These are phyloP conservation scores for Fraxinus dipetala DNA, from an alignment of 305 asterid genomes.

Conservation along the genomic window DNA sequence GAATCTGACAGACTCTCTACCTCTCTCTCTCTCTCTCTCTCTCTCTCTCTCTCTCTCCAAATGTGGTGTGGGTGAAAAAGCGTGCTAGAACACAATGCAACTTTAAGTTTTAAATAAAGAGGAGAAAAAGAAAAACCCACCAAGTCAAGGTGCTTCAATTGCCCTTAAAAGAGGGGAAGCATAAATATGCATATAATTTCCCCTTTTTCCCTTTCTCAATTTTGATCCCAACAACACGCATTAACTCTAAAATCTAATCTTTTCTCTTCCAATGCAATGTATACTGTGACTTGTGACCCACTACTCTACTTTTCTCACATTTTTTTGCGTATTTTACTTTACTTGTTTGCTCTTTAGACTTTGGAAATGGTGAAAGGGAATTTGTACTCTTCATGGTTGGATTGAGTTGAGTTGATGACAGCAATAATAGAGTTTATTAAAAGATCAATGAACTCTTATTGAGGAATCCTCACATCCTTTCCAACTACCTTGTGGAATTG, in stretches of 20 bases:
- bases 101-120: conserved; percentile 16
- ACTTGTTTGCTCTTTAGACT: conserved; percentile 3
- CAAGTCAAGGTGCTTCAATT: conserved; percentile 17
- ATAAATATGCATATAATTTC: not conserved
- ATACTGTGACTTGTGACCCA: conserved; percentile 14
- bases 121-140: not conserved
- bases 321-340: not conserved
- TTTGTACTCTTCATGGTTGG: not conserved
- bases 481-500: not conserved
- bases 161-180: conserved; percentile 30
- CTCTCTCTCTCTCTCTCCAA: conserved; percentile 14
- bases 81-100: not conserved
- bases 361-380: not conserved
- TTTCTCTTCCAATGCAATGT: not conserved
- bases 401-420: conserved; percentile 4
- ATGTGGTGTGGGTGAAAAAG: conserved; percentile 1
- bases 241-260: conserved; percentile 7
- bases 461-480: conserved; percentile 1
- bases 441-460: not conserved
- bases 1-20: not conserved
- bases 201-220: not conserved
- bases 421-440: conserved; percentile 8
- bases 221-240: conserved; percentile 11
- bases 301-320: not conserved
- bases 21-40: conserved; percentile 12